Percentiles rank a stretch among this genome's conserved stretches.
Conservation (phyloP, 495 filamentous ascomycete species). For the Annulohypoxylon moriforme region DNA sequence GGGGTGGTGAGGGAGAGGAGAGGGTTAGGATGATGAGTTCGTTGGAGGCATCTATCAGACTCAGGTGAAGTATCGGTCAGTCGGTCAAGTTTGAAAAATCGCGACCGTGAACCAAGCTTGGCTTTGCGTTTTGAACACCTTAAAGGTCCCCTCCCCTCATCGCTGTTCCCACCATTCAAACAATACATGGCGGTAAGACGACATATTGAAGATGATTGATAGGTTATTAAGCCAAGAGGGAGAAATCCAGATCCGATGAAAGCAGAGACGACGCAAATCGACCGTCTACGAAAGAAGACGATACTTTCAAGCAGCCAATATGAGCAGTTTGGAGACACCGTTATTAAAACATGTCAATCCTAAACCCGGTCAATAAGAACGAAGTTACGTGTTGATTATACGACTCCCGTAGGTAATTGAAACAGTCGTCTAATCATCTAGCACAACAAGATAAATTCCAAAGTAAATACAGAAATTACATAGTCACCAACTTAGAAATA, state of each 20-base stretch:
- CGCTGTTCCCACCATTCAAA: not conserved
- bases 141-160: not conserved
- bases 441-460: not conserved
- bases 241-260: not conserved
- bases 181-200: not conserved
- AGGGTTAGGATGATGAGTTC: constrained; percentile 72
- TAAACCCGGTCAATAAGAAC: not conserved
- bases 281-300: not conserved
- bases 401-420: not conserved
- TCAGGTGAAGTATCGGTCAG: constrained; percentile 51
- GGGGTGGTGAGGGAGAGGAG: constrained; percentile 63
- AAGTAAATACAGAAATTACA: not conserved
- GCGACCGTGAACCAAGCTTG: too few relatives aligned
- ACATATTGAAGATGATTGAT: not conserved
- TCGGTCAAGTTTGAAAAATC: too few relatives aligned
- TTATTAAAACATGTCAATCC: too few relatives aligned
- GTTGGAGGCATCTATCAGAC: constrained; percentile 71
- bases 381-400: not conserved
- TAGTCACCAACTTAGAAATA: not conserved
- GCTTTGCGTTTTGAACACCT: too few relatives aligned
- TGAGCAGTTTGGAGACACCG: not conserved
- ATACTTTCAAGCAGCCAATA: not conserved
- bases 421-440: not conserved
- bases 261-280: not conserved
- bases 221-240: not conserved